Conservation (phyloP, 129 eudicot species). For the Lactuca sativa region DNA sequence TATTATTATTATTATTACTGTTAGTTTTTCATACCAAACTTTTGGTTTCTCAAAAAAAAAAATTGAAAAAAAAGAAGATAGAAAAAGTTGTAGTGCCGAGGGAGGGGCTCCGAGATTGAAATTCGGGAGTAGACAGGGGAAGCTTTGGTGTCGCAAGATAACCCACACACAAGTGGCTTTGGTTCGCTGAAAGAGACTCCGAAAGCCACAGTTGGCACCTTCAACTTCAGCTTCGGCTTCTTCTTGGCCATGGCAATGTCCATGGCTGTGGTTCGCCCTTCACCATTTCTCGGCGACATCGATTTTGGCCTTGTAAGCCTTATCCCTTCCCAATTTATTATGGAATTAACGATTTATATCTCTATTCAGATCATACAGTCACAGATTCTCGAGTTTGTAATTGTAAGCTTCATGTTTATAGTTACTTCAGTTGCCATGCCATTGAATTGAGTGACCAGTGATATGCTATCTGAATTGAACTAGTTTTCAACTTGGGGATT, state of each 20-base stretch:
- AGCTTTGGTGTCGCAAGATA: slow-evolving; percentile 27
- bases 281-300: slow-evolving; percentile 61
- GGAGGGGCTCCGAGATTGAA: background rate
- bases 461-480: background rate
- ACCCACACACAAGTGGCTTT: slow-evolving; percentile 31
- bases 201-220: slow-evolving; percentile 1
- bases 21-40: no score
- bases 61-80: background rate
- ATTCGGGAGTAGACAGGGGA: slow-evolving; percentile 8
- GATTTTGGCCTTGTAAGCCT: slow-evolving; percentile 41
- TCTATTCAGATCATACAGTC: background rate
- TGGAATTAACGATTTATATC: background rate
- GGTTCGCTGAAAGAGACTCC: background rate
- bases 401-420: slow-evolving; percentile 1
- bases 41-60: no score
- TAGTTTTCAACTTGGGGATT: background rate
- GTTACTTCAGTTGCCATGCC: background rate
- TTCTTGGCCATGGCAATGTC: slow-evolving; percentile 47
- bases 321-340: background rate
- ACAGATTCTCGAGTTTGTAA: background rate
- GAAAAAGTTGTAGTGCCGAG: background rate
- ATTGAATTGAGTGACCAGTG: slow-evolving; percentile 8
- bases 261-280: slow-evolving; percentile 39
- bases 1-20: no score
- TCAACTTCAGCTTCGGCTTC: background rate